Base-by-base conservation (phyloP, 2,329 filamentous ascomycete genomes). In the Aspergillus quadrilineatus region DNA sequence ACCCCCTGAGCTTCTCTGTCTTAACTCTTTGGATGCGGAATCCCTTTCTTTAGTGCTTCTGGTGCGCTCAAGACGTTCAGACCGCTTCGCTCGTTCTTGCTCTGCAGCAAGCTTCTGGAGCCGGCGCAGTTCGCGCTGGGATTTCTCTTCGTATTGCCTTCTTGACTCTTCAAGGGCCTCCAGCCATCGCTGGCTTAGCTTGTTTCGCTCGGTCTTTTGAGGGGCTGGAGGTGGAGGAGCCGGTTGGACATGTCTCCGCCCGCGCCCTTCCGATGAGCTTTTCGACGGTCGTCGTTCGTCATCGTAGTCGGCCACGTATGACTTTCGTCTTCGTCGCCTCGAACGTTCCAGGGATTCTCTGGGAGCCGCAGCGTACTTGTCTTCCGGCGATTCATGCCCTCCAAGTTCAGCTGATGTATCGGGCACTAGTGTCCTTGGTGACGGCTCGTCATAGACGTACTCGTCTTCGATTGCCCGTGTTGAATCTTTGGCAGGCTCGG, bases 241-340 rank as follows among this genome's bases (percentile, higher is more conserved):
- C 2, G n/a, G 39, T 15, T 42, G n/a, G 39, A 7, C 29, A n/a
- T 42, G 14, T 32, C 70, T 61, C 7, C 60, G 63, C 34, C 14
- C 34, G 41, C 65, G 68, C 6, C 64, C 67, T 50, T 76, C 73
- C 4, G 67, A 70, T 2, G 72, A 76, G 28, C 67, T 64, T 50
- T 70, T 77, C 4, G 73, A 74, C 39, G 67, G 65, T 7, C 69
- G 67, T 53, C 69, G 69, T 29, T 75, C 73, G 26, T 67, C 65
- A 1, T 72, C 69, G 28, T 63, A 55, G 10, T 60, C 65, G 12
- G 50, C 32, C 8, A 30, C 41, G 39, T 57, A 46, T 2, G 68
- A 66, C 14, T 67, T 69, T 54, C 65, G 66, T 65, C 70, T 73
- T 49, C 64, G 73, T 51, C 67, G 69, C 32, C 66, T 66, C 12